Evolutionary conservation across 2,329 filamentous ascomycete species (phyloP), one percentile per base, ranked within the genome.

Genomic region (Cadophora sp.): DNA sequence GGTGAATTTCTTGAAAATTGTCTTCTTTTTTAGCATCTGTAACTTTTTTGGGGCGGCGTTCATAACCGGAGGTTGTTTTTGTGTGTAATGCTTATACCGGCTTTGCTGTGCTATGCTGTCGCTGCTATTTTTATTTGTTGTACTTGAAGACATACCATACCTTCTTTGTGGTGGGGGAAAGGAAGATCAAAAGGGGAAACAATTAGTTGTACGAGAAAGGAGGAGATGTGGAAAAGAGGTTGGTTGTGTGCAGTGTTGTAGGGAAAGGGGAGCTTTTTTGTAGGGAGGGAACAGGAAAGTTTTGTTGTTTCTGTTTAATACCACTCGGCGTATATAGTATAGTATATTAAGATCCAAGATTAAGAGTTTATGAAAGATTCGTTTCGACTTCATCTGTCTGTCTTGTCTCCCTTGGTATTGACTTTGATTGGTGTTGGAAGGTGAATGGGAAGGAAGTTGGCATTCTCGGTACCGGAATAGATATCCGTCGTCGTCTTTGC

Each of bases 31-130:
- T 39, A 59, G 56, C 56, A 43, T 33, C 39, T 47, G 22, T 59
- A 45, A 59, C 24, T n/a, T 64, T 47, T 36, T 47, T 64, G 61
- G 61, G 50, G 11, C 22, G 61, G 60, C 60, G 60, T 62, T 45
- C 14, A 36, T 43, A 27, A 47, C n/a, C 39, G 61, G 61, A 58
- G 61, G 61, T 27, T 33, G 33, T 55, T 55, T 62, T 62, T 50
- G 30, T 55, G 27, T 62, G 30, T 62, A 43, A 41, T 62, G 47
- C 47, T 47, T 62, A 43, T 22, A 22, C 45, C 16, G 45, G 45
- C 45, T 22, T 22, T 48, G 45, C 45, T 48, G 45, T 39, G 11
- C 27, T 53, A 16, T 27, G 27, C 50, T 33, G 27, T 53, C 50
- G 50, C 50, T 33, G 18, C 30, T 30, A 30, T 41, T 58, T 58